Conservation (phyloP, 179 eudicot genomes). For the Patellifolia procumbens region DNA sequence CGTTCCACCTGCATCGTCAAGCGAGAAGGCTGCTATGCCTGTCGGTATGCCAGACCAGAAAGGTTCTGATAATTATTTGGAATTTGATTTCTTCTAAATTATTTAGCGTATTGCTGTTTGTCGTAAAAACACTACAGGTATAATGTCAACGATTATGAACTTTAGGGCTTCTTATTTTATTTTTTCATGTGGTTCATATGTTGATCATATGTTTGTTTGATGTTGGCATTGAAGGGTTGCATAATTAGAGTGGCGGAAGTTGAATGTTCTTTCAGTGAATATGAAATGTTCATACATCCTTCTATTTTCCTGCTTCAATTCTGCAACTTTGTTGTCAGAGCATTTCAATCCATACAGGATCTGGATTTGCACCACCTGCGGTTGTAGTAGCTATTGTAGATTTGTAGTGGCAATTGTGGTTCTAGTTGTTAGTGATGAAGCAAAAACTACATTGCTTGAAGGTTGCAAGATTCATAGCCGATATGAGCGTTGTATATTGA, state of each 20-base stretch:
- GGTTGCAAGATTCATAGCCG: too few species aligned
- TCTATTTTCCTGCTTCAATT: not conserved
- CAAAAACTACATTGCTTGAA: too few species aligned
- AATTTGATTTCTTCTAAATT: conserved; percentile 59
- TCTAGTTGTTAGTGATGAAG: not conserved
- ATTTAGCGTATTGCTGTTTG: conserved; percentile 20
- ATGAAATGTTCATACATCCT: not conserved
- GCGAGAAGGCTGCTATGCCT: conserved; percentile 38
- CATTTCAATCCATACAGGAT: not conserved
- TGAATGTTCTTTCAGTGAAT: conserved; percentile 16
- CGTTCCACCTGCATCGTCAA: conserved; percentile 38
- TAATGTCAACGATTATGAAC: conserved; percentile 14
- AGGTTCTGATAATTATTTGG: conserved; percentile 71
- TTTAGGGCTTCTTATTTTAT: conserved; percentile 4
- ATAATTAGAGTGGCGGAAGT: conserved; percentile 17
- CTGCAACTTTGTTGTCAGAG: not conserved
- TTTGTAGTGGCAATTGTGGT: not conserved
- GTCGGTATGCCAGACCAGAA: conserved; percentile 37
- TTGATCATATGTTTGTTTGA: conserved; percentile 23
- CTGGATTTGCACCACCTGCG: not conserved
- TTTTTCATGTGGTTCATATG: conserved; percentile 27
- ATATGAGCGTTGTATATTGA: too few species aligned
- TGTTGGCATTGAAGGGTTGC: conserved; percentile 17
- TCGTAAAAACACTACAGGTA: conserved; percentile 20
- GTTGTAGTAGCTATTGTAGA: too few species aligned